Base-by-base conservation (phyloP, 176 grass and related monocot genomes). In the Aegilops speltoides region DNA sequence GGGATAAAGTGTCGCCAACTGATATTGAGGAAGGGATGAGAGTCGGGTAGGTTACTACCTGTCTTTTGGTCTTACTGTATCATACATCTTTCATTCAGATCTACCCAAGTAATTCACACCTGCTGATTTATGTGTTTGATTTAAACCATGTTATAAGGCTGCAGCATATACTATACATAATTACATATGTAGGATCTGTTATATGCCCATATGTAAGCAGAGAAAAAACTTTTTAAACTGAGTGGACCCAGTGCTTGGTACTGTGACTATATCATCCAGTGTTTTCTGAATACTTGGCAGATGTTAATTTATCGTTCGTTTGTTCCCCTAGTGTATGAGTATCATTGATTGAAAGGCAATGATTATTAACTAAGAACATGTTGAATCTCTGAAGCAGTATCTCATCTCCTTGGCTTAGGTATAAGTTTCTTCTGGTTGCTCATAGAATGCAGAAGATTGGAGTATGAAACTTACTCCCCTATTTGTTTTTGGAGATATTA, bases 21-120 rank as follows among this genome's bases (percentile, higher is more conserved):
- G 93, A 98, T 90, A 98, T 98, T 8, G 95, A 95, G 80, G 95
- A 98, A 92, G 95, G 93, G 37, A 98, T 98, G 95, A 87, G 95
- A 80, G 95, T 98, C 0, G 95, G 95, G 95, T 98, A 93, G 65
- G 89, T 24, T 59, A 23, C 14, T 61, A 76, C 19, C 22, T 87
- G 7, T 72, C 7, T 34, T 86, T 82, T 77, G 13, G 24, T 57
- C 7, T 66, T 79, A 61, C 50, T 43, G 37, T 50, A 3, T 41
- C 16, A 31, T 62, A 38, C 11, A 45, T 3, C 19, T 70, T 48
- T 46, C 10, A 5, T 76, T 82, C 16, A 79, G 20, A 73, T 74
- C 32, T 11, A 34, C 24, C 17, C 10, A 3, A 67, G 10, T 32
- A 68, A 41, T 81, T 45, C 5, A 9, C 10, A 12, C 63, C 61